Conservation (phyloP, 2,329 filamentous ascomycete species). For the Exophiala viscosa region DNA sequence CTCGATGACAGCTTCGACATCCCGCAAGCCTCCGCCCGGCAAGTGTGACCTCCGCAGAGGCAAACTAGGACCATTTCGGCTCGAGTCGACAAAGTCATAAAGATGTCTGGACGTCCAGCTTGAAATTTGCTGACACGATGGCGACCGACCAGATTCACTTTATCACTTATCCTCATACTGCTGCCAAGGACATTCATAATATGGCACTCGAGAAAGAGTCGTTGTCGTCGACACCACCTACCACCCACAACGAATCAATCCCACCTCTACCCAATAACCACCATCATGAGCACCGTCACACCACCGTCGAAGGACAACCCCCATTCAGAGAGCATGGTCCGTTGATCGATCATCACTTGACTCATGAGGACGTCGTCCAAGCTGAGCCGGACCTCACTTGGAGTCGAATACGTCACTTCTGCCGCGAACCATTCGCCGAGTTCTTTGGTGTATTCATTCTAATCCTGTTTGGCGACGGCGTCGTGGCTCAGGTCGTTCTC, state of each 20-base stretch:
- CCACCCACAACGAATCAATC: constrained; percentile 18
- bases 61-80: neutral
- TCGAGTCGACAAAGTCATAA: constrained; percentile 10
- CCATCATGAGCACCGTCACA: constrained; percentile 15
- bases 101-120: neutral
- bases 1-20: constrained; percentile 12
- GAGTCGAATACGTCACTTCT: constrained; percentile 50
- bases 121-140: constrained; percentile 8
- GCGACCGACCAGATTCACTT: constrained; percentile 6
- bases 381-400: constrained; percentile 42
- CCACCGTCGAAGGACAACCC: constrained; percentile 19
- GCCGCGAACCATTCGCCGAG: constrained; percentile 61
- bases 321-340: constrained; percentile 32
- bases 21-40: constrained; percentile 12
- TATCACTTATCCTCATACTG: neutral
- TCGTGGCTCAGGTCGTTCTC: constrained; percentile 60
- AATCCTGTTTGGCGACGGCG: constrained; percentile 66
- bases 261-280: constrained; percentile 1
- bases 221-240: constrained; percentile 17
- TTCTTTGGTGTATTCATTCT: constrained; percentile 67
- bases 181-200: constrained; percentile 8
- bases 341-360: constrained; percentile 33
- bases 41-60: constrained; percentile 3
- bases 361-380: constrained; percentile 30
- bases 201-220: constrained; percentile 24